Evolutionary conservation across 202 grass and related monocot species (phyloP).

Genomic region (Bolboschoenoplectus hybrid): DNA sequence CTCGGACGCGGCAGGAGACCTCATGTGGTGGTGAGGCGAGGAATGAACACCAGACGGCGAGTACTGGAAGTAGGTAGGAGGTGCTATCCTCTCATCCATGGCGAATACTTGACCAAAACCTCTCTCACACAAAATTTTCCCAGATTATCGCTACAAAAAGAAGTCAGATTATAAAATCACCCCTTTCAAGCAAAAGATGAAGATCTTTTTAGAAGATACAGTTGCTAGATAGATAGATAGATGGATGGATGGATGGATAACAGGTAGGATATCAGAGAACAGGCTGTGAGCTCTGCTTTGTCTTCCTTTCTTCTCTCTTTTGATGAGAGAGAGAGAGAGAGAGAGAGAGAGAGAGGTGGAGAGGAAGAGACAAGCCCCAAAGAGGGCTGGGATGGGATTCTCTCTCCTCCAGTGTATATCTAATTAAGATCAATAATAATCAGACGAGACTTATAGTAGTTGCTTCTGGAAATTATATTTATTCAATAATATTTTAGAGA

Average conservation of each 20-base stretch:
- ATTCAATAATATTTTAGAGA: conserved; percentile 44
- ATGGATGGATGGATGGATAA: background rate
- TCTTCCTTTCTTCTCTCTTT: conserved; percentile 50
- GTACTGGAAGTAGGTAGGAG: conserved; percentile 76
- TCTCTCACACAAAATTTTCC: conserved; percentile 28
- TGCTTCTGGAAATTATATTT: conserved; percentile 41
- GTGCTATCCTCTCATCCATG: conserved; percentile 92
- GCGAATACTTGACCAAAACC: conserved; percentile 27
- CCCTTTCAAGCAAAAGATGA: conserved; percentile 16
- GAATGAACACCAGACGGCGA: conserved; percentile 87
- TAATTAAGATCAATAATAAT: conserved; percentile 50
- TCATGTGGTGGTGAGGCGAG: conserved; percentile 78
- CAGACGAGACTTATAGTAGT: conserved; percentile 41
- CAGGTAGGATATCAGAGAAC: conserved; percentile 53
- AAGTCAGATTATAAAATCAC: conserved; percentile 9
- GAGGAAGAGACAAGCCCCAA: conserved; percentile 64
- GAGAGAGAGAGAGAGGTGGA: conserved; percentile 34
- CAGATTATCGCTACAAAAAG: conserved; percentile 45
- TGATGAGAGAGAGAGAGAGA: conserved; percentile 42
- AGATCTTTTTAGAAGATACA: conserved; percentile 23
- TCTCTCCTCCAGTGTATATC: conserved; percentile 67
- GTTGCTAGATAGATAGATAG: conserved; percentile 35
- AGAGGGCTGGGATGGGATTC: conserved; percentile 73
- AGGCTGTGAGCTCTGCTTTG: conserved; percentile 70
- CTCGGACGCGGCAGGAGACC: conserved; percentile 81